phyloP scores from a whole-genome alignment of 345 rosid genomes.

The Angophora floribunda region DNA sequence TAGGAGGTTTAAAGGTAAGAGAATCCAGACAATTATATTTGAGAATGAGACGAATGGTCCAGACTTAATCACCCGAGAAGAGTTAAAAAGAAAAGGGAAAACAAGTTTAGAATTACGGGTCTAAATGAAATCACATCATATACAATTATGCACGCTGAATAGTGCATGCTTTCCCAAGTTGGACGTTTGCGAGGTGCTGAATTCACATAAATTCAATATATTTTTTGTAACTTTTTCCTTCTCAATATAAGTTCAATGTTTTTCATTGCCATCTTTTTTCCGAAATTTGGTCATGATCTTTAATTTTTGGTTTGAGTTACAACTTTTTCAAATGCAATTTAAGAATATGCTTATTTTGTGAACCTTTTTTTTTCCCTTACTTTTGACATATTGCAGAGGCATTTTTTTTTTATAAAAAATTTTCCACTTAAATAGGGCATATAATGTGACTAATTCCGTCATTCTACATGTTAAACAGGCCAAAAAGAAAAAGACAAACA shows the following conservation, averaged over 20 bases:
- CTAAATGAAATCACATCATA: not conserved
- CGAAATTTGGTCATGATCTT: not conserved
- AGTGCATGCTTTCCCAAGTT: not conserved
- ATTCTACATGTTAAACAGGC: not conserved
- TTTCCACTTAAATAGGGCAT: not conserved
- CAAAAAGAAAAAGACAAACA: not conserved
- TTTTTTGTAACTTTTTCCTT: not conserved
- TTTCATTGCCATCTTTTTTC: not conserved
- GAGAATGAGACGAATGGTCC: not conserved
- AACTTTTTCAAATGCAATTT: not conserved
- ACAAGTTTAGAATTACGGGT: not conserved
- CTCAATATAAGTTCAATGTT: not conserved
- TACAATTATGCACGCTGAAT: not conserved
- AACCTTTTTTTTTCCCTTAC: not conserved
- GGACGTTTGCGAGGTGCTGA: not conserved
- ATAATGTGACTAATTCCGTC: not conserved
- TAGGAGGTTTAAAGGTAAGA: not conserved
- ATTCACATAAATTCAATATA: not conserved
- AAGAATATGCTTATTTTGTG: not conserved
- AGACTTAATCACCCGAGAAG: not conserved
- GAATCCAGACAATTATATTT: not conserved
- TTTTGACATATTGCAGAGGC: not conserved
- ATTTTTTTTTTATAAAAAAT: too few species aligned
- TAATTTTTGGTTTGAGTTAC: not conserved
- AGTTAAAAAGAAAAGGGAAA: not conserved